Evolutionary conservation across 2,329 filamentous ascomycete species (phyloP).

Genomic region (Beauveria caledonica): DNA sequence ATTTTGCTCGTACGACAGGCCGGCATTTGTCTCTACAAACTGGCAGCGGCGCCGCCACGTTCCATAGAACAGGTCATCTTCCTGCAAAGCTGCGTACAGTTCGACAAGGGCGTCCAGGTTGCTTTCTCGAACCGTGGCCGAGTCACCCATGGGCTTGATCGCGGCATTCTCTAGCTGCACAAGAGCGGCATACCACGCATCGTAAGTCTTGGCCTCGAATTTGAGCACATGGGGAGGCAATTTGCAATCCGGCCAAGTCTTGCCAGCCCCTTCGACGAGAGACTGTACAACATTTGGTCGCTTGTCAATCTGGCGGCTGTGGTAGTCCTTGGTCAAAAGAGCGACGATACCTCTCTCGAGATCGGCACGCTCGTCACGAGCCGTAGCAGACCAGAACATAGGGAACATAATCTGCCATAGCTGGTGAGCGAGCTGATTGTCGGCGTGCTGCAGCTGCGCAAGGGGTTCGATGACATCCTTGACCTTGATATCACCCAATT

Average conservation of each 20-base stretch:
- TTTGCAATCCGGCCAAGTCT: slow-evolving; percentile 78
- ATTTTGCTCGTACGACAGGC: slow-evolving; percentile 95
- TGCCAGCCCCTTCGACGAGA: slow-evolving; percentile 78
- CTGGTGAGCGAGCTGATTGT: slow-evolving; percentile 72
- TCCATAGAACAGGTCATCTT: slow-evolving; percentile 96
- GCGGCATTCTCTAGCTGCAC: slow-evolving; percentile 85
- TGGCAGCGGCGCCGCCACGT: slow-evolving; percentile 93
- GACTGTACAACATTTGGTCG: slow-evolving; percentile 93
- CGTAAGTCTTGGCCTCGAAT: slow-evolving; percentile 86
- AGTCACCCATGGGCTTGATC: slow-evolving; percentile 77
- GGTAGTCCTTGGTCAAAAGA: slow-evolving; percentile 89
- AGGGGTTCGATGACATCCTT: slow-evolving; percentile 86
- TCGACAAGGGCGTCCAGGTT: slow-evolving; percentile 94
- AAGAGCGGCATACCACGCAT: slow-evolving; percentile 93
- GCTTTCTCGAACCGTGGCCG: slow-evolving; percentile 77
- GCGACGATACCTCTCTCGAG: slow-evolving; percentile 87
- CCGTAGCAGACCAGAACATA: slow-evolving; percentile 83
- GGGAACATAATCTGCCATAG: slow-evolving; percentile 91
- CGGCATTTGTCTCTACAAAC: slow-evolving; percentile 95
- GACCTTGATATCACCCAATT: slow-evolving; percentile 78
- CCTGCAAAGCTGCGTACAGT: slow-evolving; percentile 80
- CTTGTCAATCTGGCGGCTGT: slow-evolving; percentile 87
- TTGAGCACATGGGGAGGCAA: slow-evolving; percentile 95
- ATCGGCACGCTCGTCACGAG: slow-evolving; percentile 80
- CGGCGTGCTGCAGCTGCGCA: slow-evolving; percentile 83